phyloP scores from a whole-genome alignment of 345 rosid species.

The Hypericum perforatum region DNA sequence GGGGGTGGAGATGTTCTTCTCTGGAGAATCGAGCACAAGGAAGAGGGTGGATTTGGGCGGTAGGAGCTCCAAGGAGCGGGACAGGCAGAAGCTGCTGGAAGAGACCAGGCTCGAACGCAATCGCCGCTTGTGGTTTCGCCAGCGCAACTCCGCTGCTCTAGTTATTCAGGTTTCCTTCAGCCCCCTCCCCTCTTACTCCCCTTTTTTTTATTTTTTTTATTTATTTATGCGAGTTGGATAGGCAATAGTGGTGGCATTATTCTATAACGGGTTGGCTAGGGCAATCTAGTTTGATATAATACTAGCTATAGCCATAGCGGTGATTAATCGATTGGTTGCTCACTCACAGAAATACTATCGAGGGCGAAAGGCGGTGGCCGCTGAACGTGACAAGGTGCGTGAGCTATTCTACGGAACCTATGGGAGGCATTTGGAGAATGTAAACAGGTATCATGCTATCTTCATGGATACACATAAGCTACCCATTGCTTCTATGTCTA shows the following conservation, averaged over 20 bases:
- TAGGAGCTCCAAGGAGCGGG: conserved; percentile 93
- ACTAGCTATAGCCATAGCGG: too few relatives aligned
- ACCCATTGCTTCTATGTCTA: not conserved
- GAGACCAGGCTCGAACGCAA: conserved; percentile 89
- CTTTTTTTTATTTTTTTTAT: too few relatives aligned
- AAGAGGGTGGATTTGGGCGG: conserved; percentile 99
- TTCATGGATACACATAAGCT: not conserved
- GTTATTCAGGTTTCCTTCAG: conserved; percentile 60
- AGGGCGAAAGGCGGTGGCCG: conserved; percentile 68
- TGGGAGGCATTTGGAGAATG: conserved; percentile 59
- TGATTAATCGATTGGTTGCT: too few relatives aligned
- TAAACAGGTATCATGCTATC: conserved; percentile 45
- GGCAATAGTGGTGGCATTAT: too few relatives aligned
- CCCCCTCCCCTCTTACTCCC: too few relatives aligned
- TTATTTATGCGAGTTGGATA: too few relatives aligned
- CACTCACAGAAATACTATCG: conserved; percentile 83
- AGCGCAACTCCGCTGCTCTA: conserved; percentile 70
- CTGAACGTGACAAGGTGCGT: conserved; percentile 53
- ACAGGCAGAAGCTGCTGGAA: conserved; percentile 88
- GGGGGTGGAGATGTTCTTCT: conserved; percentile 52
- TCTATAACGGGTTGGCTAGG: too few relatives aligned
- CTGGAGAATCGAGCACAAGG: conserved; percentile 86
- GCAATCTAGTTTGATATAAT: too few relatives aligned
- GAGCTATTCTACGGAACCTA: conserved; percentile 49
- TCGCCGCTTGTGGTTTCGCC: conserved; percentile 60